A percentile compares a stretch with the other conserved stretches of the same genome.
Conservation (phyloP, 345 rosid species). For the Melaleuca alternifolia region DNA sequence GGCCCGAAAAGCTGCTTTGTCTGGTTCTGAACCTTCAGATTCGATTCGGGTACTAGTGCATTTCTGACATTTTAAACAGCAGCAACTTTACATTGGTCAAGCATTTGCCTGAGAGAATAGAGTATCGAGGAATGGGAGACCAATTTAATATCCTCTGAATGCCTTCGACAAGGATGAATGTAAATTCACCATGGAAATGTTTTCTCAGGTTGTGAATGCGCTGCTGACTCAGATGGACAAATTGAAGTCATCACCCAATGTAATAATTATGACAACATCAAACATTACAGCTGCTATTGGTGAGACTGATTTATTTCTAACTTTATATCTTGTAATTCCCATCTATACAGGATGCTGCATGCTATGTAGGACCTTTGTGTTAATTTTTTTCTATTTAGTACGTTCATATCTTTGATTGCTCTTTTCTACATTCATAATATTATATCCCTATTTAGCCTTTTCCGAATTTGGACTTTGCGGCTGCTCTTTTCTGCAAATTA, state of each 20-base stretch:
- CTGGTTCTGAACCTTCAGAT: constrained; percentile 99
- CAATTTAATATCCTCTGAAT: neutral
- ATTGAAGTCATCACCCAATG: constrained; percentile 83
- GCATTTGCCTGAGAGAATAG: neutral
- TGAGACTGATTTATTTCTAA: constrained; percentile 16
- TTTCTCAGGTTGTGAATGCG: constrained; percentile 87
- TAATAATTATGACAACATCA: constrained; percentile 85
- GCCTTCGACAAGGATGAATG: neutral
- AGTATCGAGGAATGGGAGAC: neutral
- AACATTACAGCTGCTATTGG: constrained; percentile 98
- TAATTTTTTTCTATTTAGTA: neutral
- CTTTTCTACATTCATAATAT: neutral
- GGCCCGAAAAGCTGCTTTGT: constrained; percentile 90
- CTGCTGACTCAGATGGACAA: constrained; percentile 97
- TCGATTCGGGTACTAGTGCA: constrained; percentile 66
- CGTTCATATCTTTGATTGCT: neutral
- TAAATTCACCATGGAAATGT: constrained; percentile 3
- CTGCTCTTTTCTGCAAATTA: neutral
- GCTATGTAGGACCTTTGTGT: neutral
- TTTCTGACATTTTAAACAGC: neutral
- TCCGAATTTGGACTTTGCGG: neutral
- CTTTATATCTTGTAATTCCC: neutral
- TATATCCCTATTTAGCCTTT: neutral
- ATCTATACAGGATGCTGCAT: neutral
- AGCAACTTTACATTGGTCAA: neutral